A percentile compares a stretch with the other conserved stretches of the same genome.
phyloP scores from a whole-genome alignment of 805 yeast species.

The Metschnikowia colocasiae region DNA sequence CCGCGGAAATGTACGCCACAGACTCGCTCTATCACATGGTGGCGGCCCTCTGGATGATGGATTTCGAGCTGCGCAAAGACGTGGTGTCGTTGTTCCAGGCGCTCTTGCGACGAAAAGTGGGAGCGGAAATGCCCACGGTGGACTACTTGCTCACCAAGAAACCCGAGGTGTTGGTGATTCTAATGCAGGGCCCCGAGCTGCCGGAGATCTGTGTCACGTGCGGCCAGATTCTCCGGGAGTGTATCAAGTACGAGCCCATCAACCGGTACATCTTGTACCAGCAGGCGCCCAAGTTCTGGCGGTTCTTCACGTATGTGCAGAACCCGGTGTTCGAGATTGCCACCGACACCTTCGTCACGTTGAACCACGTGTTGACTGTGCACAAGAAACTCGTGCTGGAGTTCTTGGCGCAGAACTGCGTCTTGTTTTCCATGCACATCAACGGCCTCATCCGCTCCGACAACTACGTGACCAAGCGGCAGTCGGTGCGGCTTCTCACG shows the following conservation, averaged over 20 bases:
- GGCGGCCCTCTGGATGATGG: conserved; percentile 58
- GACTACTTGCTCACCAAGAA: conserved; percentile 64
- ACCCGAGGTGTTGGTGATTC: conserved; percentile 58
- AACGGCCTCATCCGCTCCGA: conserved; percentile 69
- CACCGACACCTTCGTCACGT: conserved; percentile 81
- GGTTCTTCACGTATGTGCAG: conserved; percentile 73
- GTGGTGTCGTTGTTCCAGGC: conserved; percentile 70
- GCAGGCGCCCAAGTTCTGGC: conserved; percentile 60
- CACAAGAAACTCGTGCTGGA: conserved; percentile 70
- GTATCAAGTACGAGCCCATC: conserved; percentile 72
- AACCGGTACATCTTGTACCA: conserved; percentile 57
- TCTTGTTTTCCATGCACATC: conserved; percentile 55
- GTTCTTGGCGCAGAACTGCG: conserved; percentile 60
- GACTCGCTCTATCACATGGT: conserved; percentile 66
- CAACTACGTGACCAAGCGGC: conserved; percentile 91
- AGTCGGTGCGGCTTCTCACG: conserved; percentile 72
- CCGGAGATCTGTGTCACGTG: conserved; percentile 69
- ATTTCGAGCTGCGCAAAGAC: conserved; percentile 87
- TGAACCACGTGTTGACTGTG: conserved; percentile 61
- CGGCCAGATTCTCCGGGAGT: conserved; percentile 80
- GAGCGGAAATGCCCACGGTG: conserved; percentile 77
- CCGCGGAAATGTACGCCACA: conserved; percentile 72
- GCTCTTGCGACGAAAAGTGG: conserved; percentile 73
- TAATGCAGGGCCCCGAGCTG: conserved; percentile 70
- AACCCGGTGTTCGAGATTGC: conserved; percentile 81